A percentile compares a stretch with the other conserved stretches of the same genome.
Evolutionary conservation across 192 early-diverging fungal genomes (phyloP).

Genomic region (Gonapodya prolifera): DNA sequence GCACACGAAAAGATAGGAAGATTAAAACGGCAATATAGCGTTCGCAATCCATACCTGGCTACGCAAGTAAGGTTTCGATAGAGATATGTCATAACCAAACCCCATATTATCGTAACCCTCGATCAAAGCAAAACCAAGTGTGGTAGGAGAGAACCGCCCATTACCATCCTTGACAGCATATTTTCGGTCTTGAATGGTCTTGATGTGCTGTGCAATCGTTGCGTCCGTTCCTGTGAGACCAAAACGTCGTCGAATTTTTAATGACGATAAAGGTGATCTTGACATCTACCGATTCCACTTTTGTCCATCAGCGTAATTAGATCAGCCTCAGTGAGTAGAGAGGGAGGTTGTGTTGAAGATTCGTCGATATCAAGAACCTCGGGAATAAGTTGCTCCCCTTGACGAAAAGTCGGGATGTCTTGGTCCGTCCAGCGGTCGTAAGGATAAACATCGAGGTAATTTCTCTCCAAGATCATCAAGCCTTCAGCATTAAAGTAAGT

Average conservation of each 20-base stretch:
- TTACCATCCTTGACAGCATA: conserved; percentile 60
- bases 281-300: conserved; percentile 67
- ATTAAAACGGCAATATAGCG: neutral
- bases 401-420: conserved; percentile 54
- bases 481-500: conserved; percentile 28
- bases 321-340: conserved; percentile 69
- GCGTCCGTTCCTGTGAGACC: conserved; percentile 81
- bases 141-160: conserved; percentile 49
- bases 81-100: conserved; percentile 51
- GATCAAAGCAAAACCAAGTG: conserved; percentile 74
- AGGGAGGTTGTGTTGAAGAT: conserved; percentile 57
- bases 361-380: conserved; percentile 46
- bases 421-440: conserved; percentile 79
- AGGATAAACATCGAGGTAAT: conserved; percentile 86
- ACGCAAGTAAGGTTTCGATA: conserved; percentile 81
- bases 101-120: conserved; percentile 78
- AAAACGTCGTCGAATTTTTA: neutral
- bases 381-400: conserved; percentile 59
- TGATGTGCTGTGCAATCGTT: conserved; percentile 91
- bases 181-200: conserved; percentile 76
- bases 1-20: neutral
- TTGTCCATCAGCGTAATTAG: conserved; percentile 85
- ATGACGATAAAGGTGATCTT: neutral
- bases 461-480: conserved; percentile 62
- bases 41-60: conserved; percentile 36